Base-by-base conservation (phyloP, 371 early-diverging fungal genomes). In the Mucor mucedo region DNA sequence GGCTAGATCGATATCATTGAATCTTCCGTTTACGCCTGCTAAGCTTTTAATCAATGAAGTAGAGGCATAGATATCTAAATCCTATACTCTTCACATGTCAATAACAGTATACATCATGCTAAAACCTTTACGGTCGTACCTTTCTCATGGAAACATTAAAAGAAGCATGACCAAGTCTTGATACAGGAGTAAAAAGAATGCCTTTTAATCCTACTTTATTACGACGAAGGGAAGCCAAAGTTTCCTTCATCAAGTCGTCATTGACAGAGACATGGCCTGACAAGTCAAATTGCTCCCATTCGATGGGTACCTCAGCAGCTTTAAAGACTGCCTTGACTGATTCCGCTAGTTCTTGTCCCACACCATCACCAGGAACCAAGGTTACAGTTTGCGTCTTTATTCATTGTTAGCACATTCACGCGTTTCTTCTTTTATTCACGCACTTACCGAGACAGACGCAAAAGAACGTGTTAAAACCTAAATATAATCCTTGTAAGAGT, bases 151-250 rank as follows among this genome's bases (percentile, higher is more conserved):
- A 84, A 58, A 94, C 97, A 84, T 98, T 98, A 86, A 96, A 91
- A 49, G 95, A 95, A 33, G 63, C 65, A 86, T 93, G 94, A 32
- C 96, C 98, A 53, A 90, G 80, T 39, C 84, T 83, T 44, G 89
- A 85, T 56, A 91, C 87, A 33, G 98, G 98, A 40, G 98, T 98
- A 85, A 89, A 94, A 41, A 97, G 77, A 66, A 93, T 94, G 74
- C 98, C 98, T 89, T 98, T 98, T 53, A 98, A 85, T 57, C 95
- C 97, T 38, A 98, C 93, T 85, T 94, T 93, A 88, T 96, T 97
- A 71, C 95, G 88, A 42, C 90, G 84, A 71, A 98, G 85, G 27
- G 95, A 94, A 69, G 90, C 95, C 65, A 96, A 79, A 10, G 95
- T 91, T 74, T 93, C 90, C 76, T 93, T 84, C 83, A 95, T 86